A percentile compares a stretch with the other conserved stretches of the same genome.
phyloP scores from a whole-genome alignment of 345 rosid genomes.

The Rhodomyrtus tomentosa region DNA sequence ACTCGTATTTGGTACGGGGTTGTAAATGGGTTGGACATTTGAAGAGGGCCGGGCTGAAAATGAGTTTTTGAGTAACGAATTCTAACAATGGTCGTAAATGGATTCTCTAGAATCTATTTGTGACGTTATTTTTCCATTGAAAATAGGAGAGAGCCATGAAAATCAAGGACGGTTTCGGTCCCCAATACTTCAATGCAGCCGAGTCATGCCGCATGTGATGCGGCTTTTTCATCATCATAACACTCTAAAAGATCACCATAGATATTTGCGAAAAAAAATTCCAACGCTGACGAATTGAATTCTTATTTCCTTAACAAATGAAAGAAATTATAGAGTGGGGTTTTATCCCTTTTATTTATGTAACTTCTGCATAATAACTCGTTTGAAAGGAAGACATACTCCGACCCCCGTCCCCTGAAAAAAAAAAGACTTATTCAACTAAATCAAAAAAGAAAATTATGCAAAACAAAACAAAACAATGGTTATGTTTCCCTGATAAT shows the following conservation, averaged over 20 bases:
- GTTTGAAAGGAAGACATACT: too few relatives aligned
- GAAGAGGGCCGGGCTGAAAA: too few relatives aligned
- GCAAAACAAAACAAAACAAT: too few relatives aligned
- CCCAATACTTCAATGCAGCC: slow-evolving; percentile 96
- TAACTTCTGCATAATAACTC: neutral
- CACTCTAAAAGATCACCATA: slow-evolving; percentile 33
- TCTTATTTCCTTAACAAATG: neutral
- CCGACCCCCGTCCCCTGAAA: too few relatives aligned
- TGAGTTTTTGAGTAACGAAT: too few relatives aligned
- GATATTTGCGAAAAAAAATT: neutral
- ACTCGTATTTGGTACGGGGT: too few relatives aligned
- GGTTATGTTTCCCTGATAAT: too few relatives aligned
- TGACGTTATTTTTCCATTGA: too few relatives aligned
- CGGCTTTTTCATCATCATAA: slow-evolving; percentile 79
- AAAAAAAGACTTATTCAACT: neutral
- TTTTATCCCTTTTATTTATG: neutral
- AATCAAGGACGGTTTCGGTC: slow-evolving; percentile 76
- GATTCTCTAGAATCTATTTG: too few relatives aligned
- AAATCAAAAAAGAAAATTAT: neutral
- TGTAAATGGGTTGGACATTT: too few relatives aligned
- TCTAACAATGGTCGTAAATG: too few relatives aligned
- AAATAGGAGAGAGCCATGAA: slow-evolving; percentile 4
- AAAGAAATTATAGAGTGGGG: neutral
- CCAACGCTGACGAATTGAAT: neutral
- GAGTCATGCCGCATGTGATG: slow-evolving; percentile 87